Evolutionary conservation across 148 eudicot genomes (phyloP).

Genomic region (Cornus suecica): DNA sequence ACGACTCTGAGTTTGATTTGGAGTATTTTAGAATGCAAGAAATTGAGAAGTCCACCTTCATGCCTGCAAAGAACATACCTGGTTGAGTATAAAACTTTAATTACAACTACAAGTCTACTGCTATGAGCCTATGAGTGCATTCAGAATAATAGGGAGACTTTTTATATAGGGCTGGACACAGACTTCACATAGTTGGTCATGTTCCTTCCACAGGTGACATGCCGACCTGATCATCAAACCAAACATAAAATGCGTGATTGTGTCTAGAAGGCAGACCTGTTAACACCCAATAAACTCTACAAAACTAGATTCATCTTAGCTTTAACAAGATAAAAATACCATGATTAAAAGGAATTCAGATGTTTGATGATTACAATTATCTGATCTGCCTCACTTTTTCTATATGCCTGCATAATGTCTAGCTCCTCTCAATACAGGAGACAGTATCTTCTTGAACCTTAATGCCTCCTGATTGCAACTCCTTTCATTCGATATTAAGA

Average conservation of each 20-base stretch:
- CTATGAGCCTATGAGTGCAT: not conserved
- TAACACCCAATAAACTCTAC: not conserved
- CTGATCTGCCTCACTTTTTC: not conserved
- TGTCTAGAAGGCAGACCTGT: not conserved
- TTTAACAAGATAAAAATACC: not conserved
- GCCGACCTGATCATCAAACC: conserved; percentile 3
- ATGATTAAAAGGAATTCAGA: not conserved
- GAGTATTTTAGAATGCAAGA: conserved; percentile 40
- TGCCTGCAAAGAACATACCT: conserved; percentile 44
- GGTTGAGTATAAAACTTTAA: not conserved
- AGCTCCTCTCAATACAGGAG: not conserved
- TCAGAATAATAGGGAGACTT: not conserved
- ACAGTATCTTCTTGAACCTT: not conserved
- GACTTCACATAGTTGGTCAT: not conserved
- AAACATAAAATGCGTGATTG: not conserved
- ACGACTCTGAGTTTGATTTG: conserved; percentile 31
- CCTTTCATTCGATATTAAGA: not conserved
- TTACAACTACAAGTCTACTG: not conserved
- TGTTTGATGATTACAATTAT: not conserved
- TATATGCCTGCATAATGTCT: not conserved
- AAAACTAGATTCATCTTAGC: not conserved
- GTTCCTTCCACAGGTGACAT: not conserved
- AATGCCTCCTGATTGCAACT: conserved; percentile 2
- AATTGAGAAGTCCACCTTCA: conserved; percentile 72
- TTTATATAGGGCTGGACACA: not conserved